Evolutionary conservation across 2,329 filamentous ascomycete genomes (phyloP).

Genomic region (Didymella exigua): DNA sequence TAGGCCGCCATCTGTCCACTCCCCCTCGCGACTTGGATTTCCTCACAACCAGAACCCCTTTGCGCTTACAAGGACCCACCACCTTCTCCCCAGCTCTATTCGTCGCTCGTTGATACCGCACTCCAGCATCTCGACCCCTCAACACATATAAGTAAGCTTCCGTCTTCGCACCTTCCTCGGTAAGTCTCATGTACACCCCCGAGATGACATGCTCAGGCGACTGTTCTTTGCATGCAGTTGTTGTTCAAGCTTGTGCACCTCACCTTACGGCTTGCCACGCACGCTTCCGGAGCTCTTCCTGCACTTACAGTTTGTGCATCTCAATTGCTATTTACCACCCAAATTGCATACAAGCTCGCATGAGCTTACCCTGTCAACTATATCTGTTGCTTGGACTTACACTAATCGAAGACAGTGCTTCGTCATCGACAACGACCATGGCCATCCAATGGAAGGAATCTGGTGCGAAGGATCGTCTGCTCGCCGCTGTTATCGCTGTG

Average conservation of each 20-base stretch:
- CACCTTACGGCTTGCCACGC: neutral
- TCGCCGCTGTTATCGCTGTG: conserved; percentile 49
- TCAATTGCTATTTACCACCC: neutral
- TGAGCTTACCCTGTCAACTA: neutral
- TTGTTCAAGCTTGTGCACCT: neutral
- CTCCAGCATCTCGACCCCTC: neutral
- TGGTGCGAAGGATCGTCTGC: conserved; percentile 47
- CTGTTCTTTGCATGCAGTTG: neutral
- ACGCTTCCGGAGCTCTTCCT: neutral
- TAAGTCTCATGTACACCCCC: neutral
- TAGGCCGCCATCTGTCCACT: neutral
- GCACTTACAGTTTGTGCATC: neutral
- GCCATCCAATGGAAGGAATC: conserved; percentile 46
- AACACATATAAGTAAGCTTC: neutral
- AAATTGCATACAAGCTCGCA: neutral
- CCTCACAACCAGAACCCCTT: neutral
- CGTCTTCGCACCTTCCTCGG: neutral
- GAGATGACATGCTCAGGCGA: neutral
- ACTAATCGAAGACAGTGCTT: neutral
- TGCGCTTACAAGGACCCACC: neutral
- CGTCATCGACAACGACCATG: conserved; percentile 24
- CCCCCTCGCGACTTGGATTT: too few species aligned
- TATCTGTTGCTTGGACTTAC: neutral
- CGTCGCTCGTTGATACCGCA: neutral
- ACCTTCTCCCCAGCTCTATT: neutral